Base-by-base conservation (phyloP, 2,329 filamentous ascomycete genomes). In the Sporothrix globosa region DNA sequence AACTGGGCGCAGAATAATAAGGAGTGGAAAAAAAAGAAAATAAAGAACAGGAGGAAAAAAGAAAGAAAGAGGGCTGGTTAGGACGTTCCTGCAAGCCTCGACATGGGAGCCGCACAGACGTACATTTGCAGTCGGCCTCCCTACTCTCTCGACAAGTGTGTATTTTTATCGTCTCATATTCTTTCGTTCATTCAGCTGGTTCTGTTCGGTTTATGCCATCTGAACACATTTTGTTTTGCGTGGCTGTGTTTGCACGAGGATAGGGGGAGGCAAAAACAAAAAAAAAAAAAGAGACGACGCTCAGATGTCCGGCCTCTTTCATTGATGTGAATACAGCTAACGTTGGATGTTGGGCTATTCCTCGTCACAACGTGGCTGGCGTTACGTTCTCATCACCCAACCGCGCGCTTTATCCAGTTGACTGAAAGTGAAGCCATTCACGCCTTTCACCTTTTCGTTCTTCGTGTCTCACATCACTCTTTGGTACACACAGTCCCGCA, bases 61-160 rank as follows among this genome's bases (percentile, higher is more conserved):
- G n/a, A 50, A 30, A 65, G 61, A 65, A 50, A 30, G 14, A 27
- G 13, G 60, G 44, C 44, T 34, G 61, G 44, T 10, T 44, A 44
- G 24, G 44, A 17, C 50, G 50, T 34, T 17, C 61, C 50, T 65
- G 44, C 61, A 50, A 65, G 61, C 19, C 44, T 65, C 61, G 61
- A 65, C 44, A 65, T 65, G 44, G 44, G 34, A 48, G 44, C 14
- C 61, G n/a, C 44, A 34, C 24, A 58, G 30, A 58, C 54, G n/a
- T 17, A 24, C 17, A 34, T 7, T 11, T n/a, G 19, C 17, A 48
- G 11, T 50, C 48, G 39, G 34, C 46, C n/a, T 63, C 11, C 27
- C 39, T 39, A 4, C 21, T 63, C n/a, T 39, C 7, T 46, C 58
- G 39, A 63, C 41, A 10, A 11, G 46, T n/a, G 39, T 39, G 27